phyloP scores from a whole-genome alignment of 306 rosid species.

The Prunus fruticosa region DNA sequence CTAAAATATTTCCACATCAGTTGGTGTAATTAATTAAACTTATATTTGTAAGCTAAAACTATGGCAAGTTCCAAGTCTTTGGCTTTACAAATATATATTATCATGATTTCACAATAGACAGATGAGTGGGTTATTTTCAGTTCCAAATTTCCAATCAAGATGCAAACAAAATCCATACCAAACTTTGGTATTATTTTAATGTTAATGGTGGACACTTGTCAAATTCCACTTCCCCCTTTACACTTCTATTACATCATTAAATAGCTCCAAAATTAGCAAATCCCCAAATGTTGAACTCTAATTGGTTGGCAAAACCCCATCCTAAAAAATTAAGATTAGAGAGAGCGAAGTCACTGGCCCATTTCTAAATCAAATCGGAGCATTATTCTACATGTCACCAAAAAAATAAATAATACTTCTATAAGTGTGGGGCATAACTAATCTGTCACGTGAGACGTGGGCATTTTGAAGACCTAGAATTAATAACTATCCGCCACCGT shows the following conservation, averaged over 20 bases:
- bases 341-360: background rate
- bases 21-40: too few species aligned
- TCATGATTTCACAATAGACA: conserved; percentile 8
- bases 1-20: too few species aligned
- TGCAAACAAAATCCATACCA: background rate
- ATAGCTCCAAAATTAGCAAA: background rate
- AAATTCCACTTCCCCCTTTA: background rate
- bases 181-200: background rate
- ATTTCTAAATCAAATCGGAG: background rate
- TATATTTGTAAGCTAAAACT: background rate
- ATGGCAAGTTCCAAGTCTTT: background rate
- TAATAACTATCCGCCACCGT: conserved; percentile 16
- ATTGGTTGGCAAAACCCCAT: background rate
- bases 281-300: conserved; percentile 7
- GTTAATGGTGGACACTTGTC: conserved; percentile 22
- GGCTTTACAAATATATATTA: background rate
- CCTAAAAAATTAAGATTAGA: background rate
- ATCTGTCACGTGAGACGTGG: conserved; percentile 30
- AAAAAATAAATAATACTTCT: background rate
- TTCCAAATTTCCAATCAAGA: background rate
- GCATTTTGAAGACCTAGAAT: conserved; percentile 9
- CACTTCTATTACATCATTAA: conserved; percentile 24
- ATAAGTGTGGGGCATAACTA: background rate
- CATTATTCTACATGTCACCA: background rate
- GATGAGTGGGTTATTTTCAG: background rate